phyloP scores from a whole-genome alignment of 179 eudicot species.

The Corrigiola litoralis region DNA sequence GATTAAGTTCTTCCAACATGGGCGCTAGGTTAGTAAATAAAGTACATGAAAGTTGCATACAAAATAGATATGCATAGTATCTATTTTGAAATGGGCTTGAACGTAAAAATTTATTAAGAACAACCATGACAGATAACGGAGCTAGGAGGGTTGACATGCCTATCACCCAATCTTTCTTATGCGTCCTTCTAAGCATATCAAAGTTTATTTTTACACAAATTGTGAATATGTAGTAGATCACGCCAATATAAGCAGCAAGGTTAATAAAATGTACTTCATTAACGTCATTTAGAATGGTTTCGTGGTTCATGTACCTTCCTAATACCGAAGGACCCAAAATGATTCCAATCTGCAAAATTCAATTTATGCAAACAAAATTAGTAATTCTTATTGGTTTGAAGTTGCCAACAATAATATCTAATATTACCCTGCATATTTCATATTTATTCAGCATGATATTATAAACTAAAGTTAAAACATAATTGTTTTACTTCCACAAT shows the following conservation, averaged over 20 bases:
- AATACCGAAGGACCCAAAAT: conserved; percentile 7
- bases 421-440: no score
- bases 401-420: no score
- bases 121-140: background rate
- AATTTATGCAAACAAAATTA: no score
- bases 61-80: background rate
- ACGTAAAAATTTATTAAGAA: background rate
- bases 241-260: conserved; percentile 8
- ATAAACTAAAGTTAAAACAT: no score
- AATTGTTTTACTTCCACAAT: no score
- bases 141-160: background rate
- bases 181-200: background rate
- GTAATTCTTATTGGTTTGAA: no score
- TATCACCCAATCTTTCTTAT: conserved; percentile 2
- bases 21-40: conserved; percentile 11
- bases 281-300: no score
- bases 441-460: no score
- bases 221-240: conserved; percentile 11
- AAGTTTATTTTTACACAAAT: conserved; percentile 17
- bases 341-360: conserved; percentile 7
- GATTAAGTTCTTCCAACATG: conserved; percentile 16
- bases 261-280: background rate
- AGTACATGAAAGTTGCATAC: conserved; percentile 17
- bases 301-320: conserved; percentile 2
- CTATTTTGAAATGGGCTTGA: background rate